Base-by-base conservation (phyloP, 2,329 filamentous ascomycete species). In the Penicillium glabrum region DNA sequence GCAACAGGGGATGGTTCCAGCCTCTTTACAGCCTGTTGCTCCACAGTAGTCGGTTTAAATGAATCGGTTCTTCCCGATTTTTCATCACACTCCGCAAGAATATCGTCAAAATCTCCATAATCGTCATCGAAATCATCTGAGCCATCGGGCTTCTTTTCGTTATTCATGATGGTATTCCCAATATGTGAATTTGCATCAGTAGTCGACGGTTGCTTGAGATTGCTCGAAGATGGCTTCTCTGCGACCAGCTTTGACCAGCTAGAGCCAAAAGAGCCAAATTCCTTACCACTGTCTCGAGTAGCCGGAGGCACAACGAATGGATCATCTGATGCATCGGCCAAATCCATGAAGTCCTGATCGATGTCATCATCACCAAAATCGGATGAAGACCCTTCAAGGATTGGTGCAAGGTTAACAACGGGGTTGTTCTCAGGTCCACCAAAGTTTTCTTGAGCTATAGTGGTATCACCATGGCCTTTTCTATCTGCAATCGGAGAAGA, bases 101-200 rank as follows among this genome's bases (percentile, higher is more conserved):
- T 76, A 52, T 84, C 79, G 60, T 86, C 82, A 50, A 88, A 81
- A 7, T 83, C 75, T 46, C 88, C 84, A 59, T 88, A 86, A 56
- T 89, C 87, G 60, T 90, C 87, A 46, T 82, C 87, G 73, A 89
- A 88, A 45, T 89, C 87, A 51, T 89, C 84, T 44, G 79, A 75
- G 43, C 69, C 68, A 55, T 68, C 58, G 27, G 41, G 24, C 46
- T 66, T 60, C 48, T 51, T 46, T 56, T 63, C 60, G 35, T 63
- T 61, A 58, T 54, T 62, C 39, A 44, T 61, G 43, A 50, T 16
- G 8, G 51, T 51, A 33, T 52, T 53, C 37, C 61, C 43, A 24
- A 41, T 43, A 16, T 53, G 35, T 51, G 50, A 37, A 45, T 58
- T 53, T 43, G 41, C 45, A n/a, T 55, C 46, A 14, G 45, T 26